Evolutionary conservation across 805 yeast species (phyloP), one percentile per base, ranked within the genome.

Genomic region (Monosporozyma yasuniensis): DNA sequence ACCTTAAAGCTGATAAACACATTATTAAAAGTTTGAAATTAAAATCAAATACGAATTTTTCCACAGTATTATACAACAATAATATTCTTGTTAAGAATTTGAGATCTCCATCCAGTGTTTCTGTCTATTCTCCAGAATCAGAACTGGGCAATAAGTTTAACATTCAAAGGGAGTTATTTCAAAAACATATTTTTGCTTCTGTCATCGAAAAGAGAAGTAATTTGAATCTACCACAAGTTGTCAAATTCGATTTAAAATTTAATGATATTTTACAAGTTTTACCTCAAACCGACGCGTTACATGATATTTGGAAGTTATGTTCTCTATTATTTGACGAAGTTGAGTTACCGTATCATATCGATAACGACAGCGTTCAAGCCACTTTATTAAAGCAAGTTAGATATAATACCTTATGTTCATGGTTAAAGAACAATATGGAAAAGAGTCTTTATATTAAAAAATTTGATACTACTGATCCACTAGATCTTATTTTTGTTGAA

Each of bases 241-340:
- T 52, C 1, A 54, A 67, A 19, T 72, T 67, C 47, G 57, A 68
- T 1, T 64, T 77, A 43, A 59, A 62, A 18, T 60, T 68, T 18
- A 55, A 68, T 12, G 53, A 59, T 43, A 52, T 47, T 47, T 57
- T 48, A 42, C 57, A 28, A 51, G 55, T 54, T 9, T 46, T 54
- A 7, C 52, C 49, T 4, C 19, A 47, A 7, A 37, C 54, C 8
- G 52, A 58, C 7, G 30, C 51, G 1, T 65, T 66, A 10, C 72
- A 55, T 27, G 58, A 61, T 3, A 55, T 74, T 11, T 77, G 88
- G 79, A 70, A 72, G n/a, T 67, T 85, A 42, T 77, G 84, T 1
- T 76, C 86, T 0, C 73, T 80, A 19, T 68, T 89, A 42, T 84
- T 84, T 65, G 87, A 81, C 60, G 68, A 69, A 18, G 53, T 59